Conservation (phyloP, 176 grass and related monocot species). For the Poa annua region DNA sequence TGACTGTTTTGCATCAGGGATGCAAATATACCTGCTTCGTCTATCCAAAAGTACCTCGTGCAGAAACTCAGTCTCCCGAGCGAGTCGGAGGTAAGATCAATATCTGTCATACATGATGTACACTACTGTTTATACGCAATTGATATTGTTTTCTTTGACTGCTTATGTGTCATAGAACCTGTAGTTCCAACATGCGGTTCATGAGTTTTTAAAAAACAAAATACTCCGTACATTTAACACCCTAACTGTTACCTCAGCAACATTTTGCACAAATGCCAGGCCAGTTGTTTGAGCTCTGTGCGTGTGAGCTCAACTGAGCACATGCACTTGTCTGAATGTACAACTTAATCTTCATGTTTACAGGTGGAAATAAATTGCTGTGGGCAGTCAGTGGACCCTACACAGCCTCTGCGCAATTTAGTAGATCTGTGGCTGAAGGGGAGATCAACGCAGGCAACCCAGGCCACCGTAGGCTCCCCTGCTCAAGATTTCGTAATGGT, state of each 20-base stretch:
- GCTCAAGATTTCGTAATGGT: slow-evolving; percentile 73
- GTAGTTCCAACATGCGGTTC: background rate
- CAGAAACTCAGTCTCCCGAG: slow-evolving; percentile 79
- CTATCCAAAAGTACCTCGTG: slow-evolving; percentile 81
- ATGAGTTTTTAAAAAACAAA: background rate
- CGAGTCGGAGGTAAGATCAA: slow-evolving; percentile 67
- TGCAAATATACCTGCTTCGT: slow-evolving; percentile 74
- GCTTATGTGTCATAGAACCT: background rate
- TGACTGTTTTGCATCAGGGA: slow-evolving; percentile 51
- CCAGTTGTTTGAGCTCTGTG: slow-evolving; percentile 7
- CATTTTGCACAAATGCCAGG: slow-evolving; percentile 4
- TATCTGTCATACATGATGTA: slow-evolving; percentile 27
- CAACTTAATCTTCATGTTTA: slow-evolving; percentile 31
- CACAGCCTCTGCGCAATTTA: slow-evolving; percentile 60
- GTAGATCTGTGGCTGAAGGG: slow-evolving; percentile 64
- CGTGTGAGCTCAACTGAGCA: background rate
- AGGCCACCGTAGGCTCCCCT: slow-evolving; percentile 54
- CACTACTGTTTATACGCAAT: slow-evolving; percentile 15
- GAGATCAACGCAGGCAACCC: slow-evolving; percentile 43
- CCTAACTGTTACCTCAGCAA: slow-evolving; percentile 6
- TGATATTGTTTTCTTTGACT: background rate
- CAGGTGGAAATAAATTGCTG: slow-evolving; percentile 83
- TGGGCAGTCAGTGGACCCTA: slow-evolving; percentile 58
- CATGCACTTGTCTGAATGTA: background rate
- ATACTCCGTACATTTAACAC: background rate